Conservation (phyloP, 2,329 filamentous ascomycete genomes). For the Aspergillus proliferans region DNA sequence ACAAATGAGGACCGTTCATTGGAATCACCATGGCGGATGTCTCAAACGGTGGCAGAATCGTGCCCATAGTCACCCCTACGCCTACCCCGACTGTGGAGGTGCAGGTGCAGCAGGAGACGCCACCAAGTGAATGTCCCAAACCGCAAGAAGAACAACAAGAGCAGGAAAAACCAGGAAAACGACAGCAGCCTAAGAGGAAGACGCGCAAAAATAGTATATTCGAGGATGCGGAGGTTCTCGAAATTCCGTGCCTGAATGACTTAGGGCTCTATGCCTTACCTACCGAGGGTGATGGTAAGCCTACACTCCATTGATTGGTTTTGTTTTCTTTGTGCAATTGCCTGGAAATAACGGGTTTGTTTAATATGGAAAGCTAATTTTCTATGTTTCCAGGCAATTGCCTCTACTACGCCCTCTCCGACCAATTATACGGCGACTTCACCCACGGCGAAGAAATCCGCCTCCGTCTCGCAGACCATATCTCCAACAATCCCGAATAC, state of each 20-base stretch:
- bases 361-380: conserved; percentile 12
- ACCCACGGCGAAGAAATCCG: conserved; percentile 55
- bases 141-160: conserved; percentile 6
- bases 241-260: conserved; percentile 44
- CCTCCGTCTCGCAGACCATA: conserved; percentile 53
- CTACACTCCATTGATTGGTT: conserved; percentile 9
- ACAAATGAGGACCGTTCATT: conserved; percentile 32
- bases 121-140: conserved; percentile 6
- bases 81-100: conserved; percentile 12
- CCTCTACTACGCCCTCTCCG: conserved; percentile 61
- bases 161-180: background rate
- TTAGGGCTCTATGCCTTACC: conserved; percentile 54
- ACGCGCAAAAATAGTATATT: conserved; percentile 10
- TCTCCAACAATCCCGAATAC: conserved; percentile 54
- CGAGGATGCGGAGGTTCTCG: conserved; percentile 21
- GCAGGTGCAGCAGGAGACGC: conserved; percentile 6
- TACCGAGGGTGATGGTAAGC: conserved; percentile 57
- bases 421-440: conserved; percentile 60
- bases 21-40: conserved; percentile 35
- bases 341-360: background rate
- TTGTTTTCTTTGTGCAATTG: background rate
- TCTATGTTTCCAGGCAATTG: conserved; percentile 54
- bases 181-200: conserved; percentile 4
- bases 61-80: conserved; percentile 33
- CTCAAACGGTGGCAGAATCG: conserved; percentile 35